phyloP scores from a whole-genome alignment of 352 stramenopile genomes.

The Phytophthora colocasiae region DNA sequence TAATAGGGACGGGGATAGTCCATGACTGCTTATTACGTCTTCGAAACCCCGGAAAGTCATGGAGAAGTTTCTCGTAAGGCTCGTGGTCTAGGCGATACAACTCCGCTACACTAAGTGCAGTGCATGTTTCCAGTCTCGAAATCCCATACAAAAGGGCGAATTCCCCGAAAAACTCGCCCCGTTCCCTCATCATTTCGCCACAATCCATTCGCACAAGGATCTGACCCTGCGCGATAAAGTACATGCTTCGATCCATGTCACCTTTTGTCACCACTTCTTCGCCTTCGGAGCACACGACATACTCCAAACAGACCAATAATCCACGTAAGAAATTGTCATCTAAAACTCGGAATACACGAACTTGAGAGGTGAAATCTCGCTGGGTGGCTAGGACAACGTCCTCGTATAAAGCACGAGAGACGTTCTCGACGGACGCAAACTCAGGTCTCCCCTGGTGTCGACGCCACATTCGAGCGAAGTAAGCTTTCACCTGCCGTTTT shows the following conservation, averaged over 20 bases:
- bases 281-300: constrained; percentile 67
- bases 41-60: constrained; percentile 73
- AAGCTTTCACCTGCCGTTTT: constrained; percentile 73
- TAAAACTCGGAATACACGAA: constrained; percentile 56
- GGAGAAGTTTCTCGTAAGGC: constrained; percentile 69
- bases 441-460: constrained; percentile 56
- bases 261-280: constrained; percentile 71
- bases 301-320: constrained; percentile 61
- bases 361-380: constrained; percentile 52
- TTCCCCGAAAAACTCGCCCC: constrained; percentile 71
- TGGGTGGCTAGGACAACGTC: constrained; percentile 66
- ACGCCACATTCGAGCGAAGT: constrained; percentile 69
- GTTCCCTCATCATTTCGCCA: constrained; percentile 57
- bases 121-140: constrained; percentile 67
- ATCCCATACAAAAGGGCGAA: constrained; percentile 43
- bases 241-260: constrained; percentile 50
- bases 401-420: constrained; percentile 62
- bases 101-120: constrained; percentile 57
- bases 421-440: constrained; percentile 47
- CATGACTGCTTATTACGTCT: constrained; percentile 55
- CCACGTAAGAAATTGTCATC: constrained; percentile 67
- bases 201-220: constrained; percentile 60
- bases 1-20: constrained; percentile 32
- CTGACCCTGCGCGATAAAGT: constrained; percentile 68
- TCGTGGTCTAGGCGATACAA: constrained; percentile 75